phyloP scores from a whole-genome alignment of 2,329 filamentous ascomycete species.

The Ascochyta fabae region DNA sequence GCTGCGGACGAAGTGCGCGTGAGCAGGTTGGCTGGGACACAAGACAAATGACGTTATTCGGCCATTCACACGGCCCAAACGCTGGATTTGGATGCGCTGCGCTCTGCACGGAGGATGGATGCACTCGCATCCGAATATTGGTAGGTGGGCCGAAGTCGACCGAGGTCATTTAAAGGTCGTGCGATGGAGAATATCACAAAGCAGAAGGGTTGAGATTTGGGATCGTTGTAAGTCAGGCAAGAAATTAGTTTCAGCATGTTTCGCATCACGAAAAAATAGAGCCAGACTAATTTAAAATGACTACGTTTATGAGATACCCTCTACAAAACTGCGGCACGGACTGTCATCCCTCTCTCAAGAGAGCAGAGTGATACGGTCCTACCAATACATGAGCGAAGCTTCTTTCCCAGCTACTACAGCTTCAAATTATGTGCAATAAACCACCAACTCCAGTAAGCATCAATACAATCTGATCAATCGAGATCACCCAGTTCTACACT shows the following conservation, averaged over 20 bases:
- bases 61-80: constrained; percentile 5
- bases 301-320: background rate
- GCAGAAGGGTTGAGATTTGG: background rate
- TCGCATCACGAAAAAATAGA: background rate
- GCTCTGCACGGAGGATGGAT: constrained; percentile 1
- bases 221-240: background rate
- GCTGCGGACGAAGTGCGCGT: constrained; percentile 4
- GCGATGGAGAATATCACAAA: constrained; percentile 9
- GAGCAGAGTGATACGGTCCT: background rate
- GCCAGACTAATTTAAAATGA: background rate
- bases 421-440: constrained; percentile 18
- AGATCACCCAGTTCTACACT: constrained; percentile 28
- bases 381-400: constrained; percentile 5
- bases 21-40: background rate
- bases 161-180: constrained; percentile 2
- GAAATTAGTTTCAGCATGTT: no score
- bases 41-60: constrained; percentile 11
- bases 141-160: background rate
- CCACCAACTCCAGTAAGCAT: constrained; percentile 21
- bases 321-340: background rate
- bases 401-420: background rate
- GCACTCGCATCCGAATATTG: background rate
- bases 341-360: background rate
- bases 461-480: constrained; percentile 30
- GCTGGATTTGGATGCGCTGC: constrained; percentile 9